Conservation (phyloP, 2,329 filamentous ascomycete genomes). For the Arthroderma uncinatum region DNA sequence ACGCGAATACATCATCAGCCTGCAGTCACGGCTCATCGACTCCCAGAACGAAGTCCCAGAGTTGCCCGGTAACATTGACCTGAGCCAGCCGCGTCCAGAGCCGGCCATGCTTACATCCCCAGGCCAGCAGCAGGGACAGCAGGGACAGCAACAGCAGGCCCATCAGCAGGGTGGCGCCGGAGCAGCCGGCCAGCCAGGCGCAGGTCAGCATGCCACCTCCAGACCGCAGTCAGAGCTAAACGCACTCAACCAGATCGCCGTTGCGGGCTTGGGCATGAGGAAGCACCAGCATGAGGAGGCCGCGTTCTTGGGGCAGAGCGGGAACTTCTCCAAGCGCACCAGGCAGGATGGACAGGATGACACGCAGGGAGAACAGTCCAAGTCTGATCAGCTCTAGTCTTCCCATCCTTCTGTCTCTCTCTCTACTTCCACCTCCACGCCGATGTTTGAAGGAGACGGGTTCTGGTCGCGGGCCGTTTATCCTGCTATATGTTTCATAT, state of each 20-base stretch:
- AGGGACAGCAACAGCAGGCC: constrained; percentile 9
- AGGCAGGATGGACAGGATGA: constrained; percentile 2
- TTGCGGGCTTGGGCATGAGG: constrained; percentile 34
- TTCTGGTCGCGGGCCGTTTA: neutral
- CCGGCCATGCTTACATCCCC: constrained; percentile 18
- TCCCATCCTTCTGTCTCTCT: neutral
- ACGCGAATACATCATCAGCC: constrained; percentile 80
- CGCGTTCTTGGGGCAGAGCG: constrained; percentile 24
- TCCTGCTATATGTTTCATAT: neutral
- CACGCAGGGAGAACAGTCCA: neutral
- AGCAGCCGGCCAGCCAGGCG: constrained; percentile 7
- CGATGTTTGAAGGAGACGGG: neutral
- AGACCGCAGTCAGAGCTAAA: constrained; percentile 25
- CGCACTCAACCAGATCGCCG: constrained; percentile 34
- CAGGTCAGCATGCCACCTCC: neutral
- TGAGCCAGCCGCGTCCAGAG: constrained; percentile 45
- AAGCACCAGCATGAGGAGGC: constrained; percentile 33
- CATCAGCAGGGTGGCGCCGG: constrained; percentile 13
- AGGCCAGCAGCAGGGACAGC: constrained; percentile 10
- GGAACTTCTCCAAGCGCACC: constrained; percentile 22
- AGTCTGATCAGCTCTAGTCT: neutral
- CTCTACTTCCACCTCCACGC: neutral
- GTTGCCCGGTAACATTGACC: constrained; percentile 67
- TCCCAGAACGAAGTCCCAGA: constrained; percentile 72
- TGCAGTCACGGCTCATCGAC: constrained; percentile 79